These are phyloP conservation scores for Meredithiella fracta DNA, from an alignment of 2,329 filamentous ascomycete genomes.

Conservation along the genomic window DNA sequence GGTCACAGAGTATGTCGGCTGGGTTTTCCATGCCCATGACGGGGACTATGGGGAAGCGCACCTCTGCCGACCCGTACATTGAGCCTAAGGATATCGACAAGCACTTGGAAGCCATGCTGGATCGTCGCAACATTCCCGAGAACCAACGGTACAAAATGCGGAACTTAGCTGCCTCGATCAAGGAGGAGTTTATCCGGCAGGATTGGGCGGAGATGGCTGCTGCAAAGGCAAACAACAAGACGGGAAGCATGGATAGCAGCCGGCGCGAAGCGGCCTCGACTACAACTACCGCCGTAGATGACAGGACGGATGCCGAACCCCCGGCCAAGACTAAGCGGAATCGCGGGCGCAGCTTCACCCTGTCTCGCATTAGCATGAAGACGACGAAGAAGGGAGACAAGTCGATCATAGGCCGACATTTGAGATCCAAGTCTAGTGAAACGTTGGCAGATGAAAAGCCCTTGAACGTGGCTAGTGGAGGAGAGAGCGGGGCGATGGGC, in stretches of 20 bases:
- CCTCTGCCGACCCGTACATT: slow-evolving; percentile 33
- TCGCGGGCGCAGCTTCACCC: slow-evolving; percentile 62
- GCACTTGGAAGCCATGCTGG: slow-evolving; percentile 49
- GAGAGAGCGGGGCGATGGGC: slow-evolving; percentile 31
- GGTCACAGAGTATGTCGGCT: slow-evolving; percentile 20
- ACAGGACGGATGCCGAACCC: slow-evolving; percentile 25
- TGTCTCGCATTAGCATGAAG: slow-evolving; percentile 33
- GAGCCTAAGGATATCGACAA: slow-evolving; percentile 38
- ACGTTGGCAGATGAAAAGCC: slow-evolving; percentile 47
- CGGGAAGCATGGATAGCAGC: background rate
- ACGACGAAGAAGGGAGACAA: slow-evolving; percentile 40
- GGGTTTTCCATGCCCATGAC: slow-evolving; percentile 2
- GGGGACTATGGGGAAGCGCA: slow-evolving; percentile 1
- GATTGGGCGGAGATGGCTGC: slow-evolving; percentile 57
- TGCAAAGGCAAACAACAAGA: slow-evolving; percentile 15
- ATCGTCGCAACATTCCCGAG: slow-evolving; percentile 82
- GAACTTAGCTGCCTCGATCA: slow-evolving; percentile 72
- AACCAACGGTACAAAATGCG: slow-evolving; percentile 93
- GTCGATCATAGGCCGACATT: slow-evolving; percentile 36
- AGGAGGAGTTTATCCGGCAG: slow-evolving; percentile 87
- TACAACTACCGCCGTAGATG: slow-evolving; percentile 19
- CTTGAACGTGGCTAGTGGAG: slow-evolving; percentile 21
- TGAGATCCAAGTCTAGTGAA: slow-evolving; percentile 57
- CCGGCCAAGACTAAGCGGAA: slow-evolving; percentile 37
- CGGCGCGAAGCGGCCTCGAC: slow-evolving; percentile 14